Base-by-base conservation (phyloP, 106 monocot genomes). In the Agapanthus africanus region DNA sequence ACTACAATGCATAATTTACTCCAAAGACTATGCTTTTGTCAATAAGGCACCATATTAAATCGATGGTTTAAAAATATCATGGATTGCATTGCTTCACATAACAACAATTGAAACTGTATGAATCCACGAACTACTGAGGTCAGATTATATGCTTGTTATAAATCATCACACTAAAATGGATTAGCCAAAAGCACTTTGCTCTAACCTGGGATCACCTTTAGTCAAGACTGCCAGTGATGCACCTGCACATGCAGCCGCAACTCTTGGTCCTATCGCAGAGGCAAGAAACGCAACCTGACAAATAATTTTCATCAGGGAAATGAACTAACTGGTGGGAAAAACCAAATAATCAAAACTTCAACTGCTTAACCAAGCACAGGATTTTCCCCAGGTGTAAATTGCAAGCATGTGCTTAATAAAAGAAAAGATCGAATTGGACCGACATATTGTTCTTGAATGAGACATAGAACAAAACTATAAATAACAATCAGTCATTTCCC, bases 191-290 rank as follows among this genome's bases (percentile, higher is more conserved):
- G 18, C 27, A 71, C 40, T 69, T 63, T 69, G 4, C 37, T 74
- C 79, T 71, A 64, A 79, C 82, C 74, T 80, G 33, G 81, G 28
- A 74, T 91, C 86, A 54, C 56, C 88, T 82, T 74, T 84, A 11
- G 91, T 88, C 74, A 97, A 71, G 34, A 79, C 71, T 18, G 86
- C 79, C 33, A 97, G 70, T 44, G 88, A 78, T 32, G 95, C 88
- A 84, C 82, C 74, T 44, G 95, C 95, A 80, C 91, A 97, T n/a
- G 83, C 70, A 63, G 95, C 95, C 73, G 91, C 91, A 67, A 97
- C 88, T 84, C 95, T 88, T 69, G 95, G 95, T 76, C 84, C 95
- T 36, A 97, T 67, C 50, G 88, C 80, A 63, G 88, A 85, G 54
- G 86, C 70, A 71, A 97, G 77, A 80, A 91, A 97, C 22, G 88